These are phyloP conservation scores for Hanseniaspora lindneri DNA, from an alignment of 805 yeast genomes.

Conservation along the genomic window DNA sequence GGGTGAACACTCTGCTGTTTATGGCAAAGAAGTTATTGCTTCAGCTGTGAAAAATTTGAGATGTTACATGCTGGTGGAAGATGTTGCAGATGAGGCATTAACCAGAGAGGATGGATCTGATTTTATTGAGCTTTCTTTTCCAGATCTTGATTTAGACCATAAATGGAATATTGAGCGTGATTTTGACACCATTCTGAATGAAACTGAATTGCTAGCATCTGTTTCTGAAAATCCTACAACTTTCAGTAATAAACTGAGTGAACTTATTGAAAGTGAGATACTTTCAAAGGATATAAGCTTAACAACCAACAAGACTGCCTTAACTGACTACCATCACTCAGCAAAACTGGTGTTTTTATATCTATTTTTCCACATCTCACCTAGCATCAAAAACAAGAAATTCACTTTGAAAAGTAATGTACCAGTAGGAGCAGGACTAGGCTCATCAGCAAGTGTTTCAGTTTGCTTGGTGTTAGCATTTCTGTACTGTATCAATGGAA, in stretches of 20 bases:
- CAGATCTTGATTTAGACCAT: slow-evolving; percentile 60
- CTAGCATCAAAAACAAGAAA: slow-evolving; percentile 37
- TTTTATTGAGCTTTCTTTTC: slow-evolving; percentile 56
- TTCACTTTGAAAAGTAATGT: slow-evolving; percentile 69
- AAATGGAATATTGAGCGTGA: slow-evolving; percentile 39
- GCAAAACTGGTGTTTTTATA: slow-evolving; percentile 80
- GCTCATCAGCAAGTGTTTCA: slow-evolving; percentile 82
- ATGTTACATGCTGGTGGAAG: slow-evolving; percentile 59
- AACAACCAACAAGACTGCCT: slow-evolving; percentile 28
- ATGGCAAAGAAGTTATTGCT: slow-evolving; percentile 87
- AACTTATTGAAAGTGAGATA: slow-evolving; percentile 50
- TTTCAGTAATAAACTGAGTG: slow-evolving; percentile 22
- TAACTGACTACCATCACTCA: slow-evolving; percentile 50
- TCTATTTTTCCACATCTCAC: slow-evolving; percentile 51
- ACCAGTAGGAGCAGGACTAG: slow-evolving; percentile 95
- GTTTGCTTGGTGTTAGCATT: slow-evolving; percentile 75
- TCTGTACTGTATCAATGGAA: slow-evolving; percentile 29
- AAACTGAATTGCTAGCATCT: slow-evolving; percentile 27
- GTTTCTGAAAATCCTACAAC: slow-evolving; percentile 33
- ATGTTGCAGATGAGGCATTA: slow-evolving; percentile 20
- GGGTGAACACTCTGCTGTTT: slow-evolving; percentile 96
- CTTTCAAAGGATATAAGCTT: slow-evolving; percentile 35
- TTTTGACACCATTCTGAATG: neutral
- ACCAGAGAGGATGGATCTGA: slow-evolving; percentile 30
- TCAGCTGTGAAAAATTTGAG: slow-evolving; percentile 74